Evolutionary conservation across 495 filamentous ascomycete genomes (phyloP).

Genomic region (Chaetomium fimeti): DNA sequence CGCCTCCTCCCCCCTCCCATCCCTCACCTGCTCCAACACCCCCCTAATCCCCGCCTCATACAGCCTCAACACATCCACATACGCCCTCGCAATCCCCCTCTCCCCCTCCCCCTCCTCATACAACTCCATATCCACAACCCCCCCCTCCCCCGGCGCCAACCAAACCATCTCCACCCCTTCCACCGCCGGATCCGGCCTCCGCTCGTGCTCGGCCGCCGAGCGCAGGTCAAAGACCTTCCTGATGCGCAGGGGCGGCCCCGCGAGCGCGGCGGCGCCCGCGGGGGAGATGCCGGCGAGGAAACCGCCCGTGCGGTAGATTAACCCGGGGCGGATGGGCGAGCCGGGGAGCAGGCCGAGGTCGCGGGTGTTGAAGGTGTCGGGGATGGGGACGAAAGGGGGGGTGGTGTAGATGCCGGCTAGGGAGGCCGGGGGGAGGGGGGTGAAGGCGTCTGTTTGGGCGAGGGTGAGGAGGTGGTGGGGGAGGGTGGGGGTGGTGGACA

Average conservation of each 20-base stretch:
- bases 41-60: slow-evolving; percentile 39
- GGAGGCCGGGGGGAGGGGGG: slow-evolving; percentile 32
- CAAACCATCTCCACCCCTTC: slow-evolving; percentile 44
- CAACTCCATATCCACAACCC: slow-evolving; percentile 29
- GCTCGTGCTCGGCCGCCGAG: slow-evolving; percentile 38
- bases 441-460: slow-evolving; percentile 38
- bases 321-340: slow-evolving; percentile 40
- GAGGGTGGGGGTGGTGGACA: neutral
- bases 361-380: slow-evolving; percentile 53
- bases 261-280: slow-evolving; percentile 40
- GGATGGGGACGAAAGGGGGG: slow-evolving; percentile 55
- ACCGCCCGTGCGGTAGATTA: slow-evolving; percentile 54
- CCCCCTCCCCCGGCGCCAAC: slow-evolving; percentile 32
- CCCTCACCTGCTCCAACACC: slow-evolving; percentile 42
- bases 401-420: slow-evolving; percentile 37
- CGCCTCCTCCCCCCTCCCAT: slow-evolving; percentile 32
- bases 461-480: slow-evolving; percentile 39
- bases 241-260: slow-evolving; percentile 37
- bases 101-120: slow-evolving; percentile 47
- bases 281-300: slow-evolving; percentile 36
- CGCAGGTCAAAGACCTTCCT: slow-evolving; percentile 48
- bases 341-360: slow-evolving; percentile 28
- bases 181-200: slow-evolving; percentile 40
- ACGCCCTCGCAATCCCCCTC: slow-evolving; percentile 42
- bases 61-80: slow-evolving; percentile 42